Percentiles rank a stretch among this genome's conserved stretches.
phyloP scores from a whole-genome alignment of 1,139 yeast species.

The Spencermartinsiella ligniputridi region DNA sequence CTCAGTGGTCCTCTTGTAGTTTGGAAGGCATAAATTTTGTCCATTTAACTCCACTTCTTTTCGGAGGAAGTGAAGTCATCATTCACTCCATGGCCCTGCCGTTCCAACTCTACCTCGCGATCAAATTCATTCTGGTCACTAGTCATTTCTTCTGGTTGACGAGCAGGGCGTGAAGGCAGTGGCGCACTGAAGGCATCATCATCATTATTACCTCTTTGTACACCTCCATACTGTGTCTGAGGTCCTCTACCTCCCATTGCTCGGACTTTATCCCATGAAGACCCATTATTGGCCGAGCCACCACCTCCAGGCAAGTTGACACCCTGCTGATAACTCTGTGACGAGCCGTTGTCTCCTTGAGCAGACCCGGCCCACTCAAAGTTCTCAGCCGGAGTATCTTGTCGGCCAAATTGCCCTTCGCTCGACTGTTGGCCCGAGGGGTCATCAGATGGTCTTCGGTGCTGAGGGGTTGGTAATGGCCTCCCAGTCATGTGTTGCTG shows the following conservation, averaged over 20 bases:
- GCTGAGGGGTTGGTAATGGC: not conserved
- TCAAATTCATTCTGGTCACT: conserved; percentile 27
- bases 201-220: conserved; percentile 4
- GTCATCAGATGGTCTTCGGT: not conserved
- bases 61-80: conserved; percentile 33
- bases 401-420: not conserved
- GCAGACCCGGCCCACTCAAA: not conserved
- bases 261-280: conserved; percentile 18
- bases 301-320: not conserved
- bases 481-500: not conserved
- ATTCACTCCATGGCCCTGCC: conserved; percentile 23
- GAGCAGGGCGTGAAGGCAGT: not conserved
- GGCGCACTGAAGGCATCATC: not conserved
- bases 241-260: conserved; percentile 3
- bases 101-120: conserved; percentile 27
- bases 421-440: not conserved
- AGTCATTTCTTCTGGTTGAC: not conserved
- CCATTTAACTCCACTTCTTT: conserved; percentile 26
- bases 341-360: not conserved
- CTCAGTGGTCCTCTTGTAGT: too few species aligned
- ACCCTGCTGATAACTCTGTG: not conserved
- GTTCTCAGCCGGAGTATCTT: not conserved
- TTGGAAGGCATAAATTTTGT: too few species aligned
- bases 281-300: not conserved
- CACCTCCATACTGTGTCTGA: not conserved